These are phyloP conservation scores for Russula sp. DNA, from an alignment of 768 basidiomycete species.

Conservation along the genomic window DNA sequence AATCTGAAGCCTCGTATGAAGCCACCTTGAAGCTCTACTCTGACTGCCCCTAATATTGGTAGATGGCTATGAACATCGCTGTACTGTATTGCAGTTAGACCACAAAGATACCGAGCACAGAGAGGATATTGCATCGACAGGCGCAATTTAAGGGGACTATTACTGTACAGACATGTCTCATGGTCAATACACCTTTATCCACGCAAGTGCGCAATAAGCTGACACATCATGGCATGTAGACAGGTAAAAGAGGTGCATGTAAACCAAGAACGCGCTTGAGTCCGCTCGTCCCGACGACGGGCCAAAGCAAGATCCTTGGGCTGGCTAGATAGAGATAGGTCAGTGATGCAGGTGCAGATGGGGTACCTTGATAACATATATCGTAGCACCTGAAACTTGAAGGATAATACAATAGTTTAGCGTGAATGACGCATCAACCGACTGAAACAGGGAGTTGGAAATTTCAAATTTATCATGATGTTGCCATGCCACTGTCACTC, in stretches of 20 bases:
- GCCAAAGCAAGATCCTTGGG: slow-evolving; percentile 83
- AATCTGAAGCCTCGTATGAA: no score
- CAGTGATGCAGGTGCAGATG: neutral
- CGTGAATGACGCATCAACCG: no score
- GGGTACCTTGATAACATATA: slow-evolving; percentile 13
- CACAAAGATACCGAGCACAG: slow-evolving; percentile 15
- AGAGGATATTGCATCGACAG: slow-evolving; percentile 1
- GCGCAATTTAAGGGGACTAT: slow-evolving; percentile 12
- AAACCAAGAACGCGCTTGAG: slow-evolving; percentile 33
- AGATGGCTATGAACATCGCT: neutral
- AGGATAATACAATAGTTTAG: neutral
- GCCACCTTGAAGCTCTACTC: no score
- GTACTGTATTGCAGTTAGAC: neutral
- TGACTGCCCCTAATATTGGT: no score
- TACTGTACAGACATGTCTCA: slow-evolving; percentile 12
- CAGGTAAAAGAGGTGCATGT: neutral
- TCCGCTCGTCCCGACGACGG: slow-evolving; percentile 71
- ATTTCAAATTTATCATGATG: no score
- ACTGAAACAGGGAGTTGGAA: no score
- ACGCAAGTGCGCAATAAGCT: slow-evolving; percentile 3
- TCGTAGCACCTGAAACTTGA: slow-evolving; percentile 25
- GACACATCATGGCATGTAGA: neutral
- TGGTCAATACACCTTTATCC: slow-evolving; percentile 12
- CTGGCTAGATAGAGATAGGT: slow-evolving; percentile 40
- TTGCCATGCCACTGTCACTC: no score